Conservation (phyloP, 1,284 basidiomycete genomes). For the Ceratobasidium sp. region DNA sequence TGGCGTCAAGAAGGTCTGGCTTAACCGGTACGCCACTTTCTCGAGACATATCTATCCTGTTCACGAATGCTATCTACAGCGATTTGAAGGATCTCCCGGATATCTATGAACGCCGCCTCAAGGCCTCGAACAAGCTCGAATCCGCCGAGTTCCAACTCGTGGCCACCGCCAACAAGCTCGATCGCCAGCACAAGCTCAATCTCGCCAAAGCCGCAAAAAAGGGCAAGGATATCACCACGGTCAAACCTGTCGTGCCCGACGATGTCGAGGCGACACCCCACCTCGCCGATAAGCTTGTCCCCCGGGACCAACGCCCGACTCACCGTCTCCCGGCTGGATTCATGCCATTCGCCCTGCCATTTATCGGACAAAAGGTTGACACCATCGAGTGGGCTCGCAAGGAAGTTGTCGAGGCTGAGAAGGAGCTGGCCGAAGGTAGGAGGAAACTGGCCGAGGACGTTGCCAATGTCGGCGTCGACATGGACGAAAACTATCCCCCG, state of each 20-base stretch:
- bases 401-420: constrained; percentile 66
- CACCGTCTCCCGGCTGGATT: constrained; percentile 62
- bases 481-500: constrained; percentile 62
- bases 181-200: constrained; percentile 45
- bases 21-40: constrained; percentile 60
- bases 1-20: constrained; percentile 79
- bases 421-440: constrained; percentile 61
- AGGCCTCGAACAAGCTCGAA: constrained; percentile 69
- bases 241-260: constrained; percentile 31
- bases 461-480: constrained; percentile 54
- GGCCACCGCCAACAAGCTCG: constrained; percentile 58
- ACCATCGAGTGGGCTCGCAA: constrained; percentile 76
- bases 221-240: constrained; percentile 36
- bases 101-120: constrained; percentile 63
- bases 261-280: constrained; percentile 48
- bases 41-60: constrained; percentile 1
- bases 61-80: constrained; percentile 45
- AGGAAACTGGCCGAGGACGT: constrained; percentile 44
- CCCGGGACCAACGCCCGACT: constrained; percentile 61
- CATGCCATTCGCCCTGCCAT: constrained; percentile 64
- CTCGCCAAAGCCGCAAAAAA: constrained; percentile 46
- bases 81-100: constrained; percentile 68
- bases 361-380: constrained; percentile 75
- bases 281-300: constrained; percentile 62
- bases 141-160: constrained; percentile 66